A percentile compares a stretch with the other conserved stretches of the same genome.
Evolutionary conservation across 1,284 basidiomycete genomes (phyloP).

Genomic region (Ceraceosorus guamensis): DNA sequence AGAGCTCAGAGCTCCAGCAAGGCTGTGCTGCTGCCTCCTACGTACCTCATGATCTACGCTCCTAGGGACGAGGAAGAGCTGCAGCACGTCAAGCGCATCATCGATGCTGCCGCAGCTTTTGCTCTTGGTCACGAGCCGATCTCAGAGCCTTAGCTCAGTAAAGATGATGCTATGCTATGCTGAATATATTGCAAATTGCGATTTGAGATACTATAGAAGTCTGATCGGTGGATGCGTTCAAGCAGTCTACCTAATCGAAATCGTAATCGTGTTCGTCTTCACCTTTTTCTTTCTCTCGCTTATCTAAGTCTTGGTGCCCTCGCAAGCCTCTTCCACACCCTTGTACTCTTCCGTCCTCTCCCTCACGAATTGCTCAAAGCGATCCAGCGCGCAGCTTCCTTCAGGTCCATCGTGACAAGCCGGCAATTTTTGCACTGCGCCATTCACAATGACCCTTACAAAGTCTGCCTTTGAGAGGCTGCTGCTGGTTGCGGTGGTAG

Average conservation of each 20-base stretch:
- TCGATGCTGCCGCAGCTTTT: conserved; percentile 17
- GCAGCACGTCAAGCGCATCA: conserved; percentile 14
- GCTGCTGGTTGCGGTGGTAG: conserved; percentile 2
- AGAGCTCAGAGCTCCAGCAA: not conserved
- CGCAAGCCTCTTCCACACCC: conserved; percentile 41
- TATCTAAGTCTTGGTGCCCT: not conserved
- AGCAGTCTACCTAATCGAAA: no score
- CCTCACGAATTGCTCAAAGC: conserved; percentile 46
- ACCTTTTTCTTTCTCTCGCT: not conserved
- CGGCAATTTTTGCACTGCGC: conserved; percentile 48
- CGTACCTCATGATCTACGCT: conserved; percentile 24
- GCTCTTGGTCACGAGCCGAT: conserved; percentile 12
- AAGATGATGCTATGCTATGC: no score
- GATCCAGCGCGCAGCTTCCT: conserved; percentile 44
- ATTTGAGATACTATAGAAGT: no score
- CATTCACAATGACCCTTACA: conserved; percentile 51
- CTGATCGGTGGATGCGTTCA: no score
- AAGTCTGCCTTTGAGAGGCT: conserved; percentile 12
- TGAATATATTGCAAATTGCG: no score
- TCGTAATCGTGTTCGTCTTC: no score
- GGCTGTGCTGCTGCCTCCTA: conserved; percentile 20
- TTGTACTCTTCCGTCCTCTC: conserved; percentile 42
- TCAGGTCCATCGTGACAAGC: conserved; percentile 50
- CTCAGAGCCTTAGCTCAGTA: no score
- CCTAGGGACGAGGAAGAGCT: conserved; percentile 22